phyloP scores from a whole-genome alignment of 169 alveolate species.

The Plasmodium adleri region DNA sequence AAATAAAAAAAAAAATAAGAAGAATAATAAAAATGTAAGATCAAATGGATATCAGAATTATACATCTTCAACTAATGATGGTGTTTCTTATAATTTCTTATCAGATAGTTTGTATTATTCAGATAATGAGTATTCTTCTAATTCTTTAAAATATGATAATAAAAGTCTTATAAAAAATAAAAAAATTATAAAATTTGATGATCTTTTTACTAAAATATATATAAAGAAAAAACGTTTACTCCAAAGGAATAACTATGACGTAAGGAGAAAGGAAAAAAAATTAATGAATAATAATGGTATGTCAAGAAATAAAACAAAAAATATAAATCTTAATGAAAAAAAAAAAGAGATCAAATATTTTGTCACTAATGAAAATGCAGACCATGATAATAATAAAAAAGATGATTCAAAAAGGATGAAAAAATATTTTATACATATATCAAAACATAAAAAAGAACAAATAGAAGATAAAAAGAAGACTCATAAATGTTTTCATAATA shows the following conservation, averaged over 20 bases:
- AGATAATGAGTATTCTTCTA: constrained; percentile 36
- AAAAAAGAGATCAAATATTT: neutral
- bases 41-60: neutral
- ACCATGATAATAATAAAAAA: too few relatives aligned
- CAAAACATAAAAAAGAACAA: too few relatives aligned
- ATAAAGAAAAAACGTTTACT: constrained; percentile 37
- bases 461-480: too few relatives aligned
- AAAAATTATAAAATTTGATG: constrained; percentile 54
- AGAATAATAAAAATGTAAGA: neutral
- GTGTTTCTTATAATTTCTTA: constrained; percentile 30
- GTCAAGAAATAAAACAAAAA: neutral
- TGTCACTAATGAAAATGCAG: neutral
- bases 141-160: constrained; percentile 26
- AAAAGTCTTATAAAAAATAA: constrained; percentile 3
- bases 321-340: neutral
- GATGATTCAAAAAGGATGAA: too few relatives aligned
- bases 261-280: neutral
- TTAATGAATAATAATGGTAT: neutral
- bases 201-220: constrained; percentile 68
- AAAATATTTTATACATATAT: too few relatives aligned
- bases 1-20: constrained; percentile 7
- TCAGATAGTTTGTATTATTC: constrained; percentile 13
- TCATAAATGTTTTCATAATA: too few relatives aligned
- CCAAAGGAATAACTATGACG: constrained; percentile 3
- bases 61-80: constrained; percentile 6